Evolutionary conservation across 495 filamentous ascomycete genomes (phyloP).

Genomic region (Hyaloscypha variabilis): DNA sequence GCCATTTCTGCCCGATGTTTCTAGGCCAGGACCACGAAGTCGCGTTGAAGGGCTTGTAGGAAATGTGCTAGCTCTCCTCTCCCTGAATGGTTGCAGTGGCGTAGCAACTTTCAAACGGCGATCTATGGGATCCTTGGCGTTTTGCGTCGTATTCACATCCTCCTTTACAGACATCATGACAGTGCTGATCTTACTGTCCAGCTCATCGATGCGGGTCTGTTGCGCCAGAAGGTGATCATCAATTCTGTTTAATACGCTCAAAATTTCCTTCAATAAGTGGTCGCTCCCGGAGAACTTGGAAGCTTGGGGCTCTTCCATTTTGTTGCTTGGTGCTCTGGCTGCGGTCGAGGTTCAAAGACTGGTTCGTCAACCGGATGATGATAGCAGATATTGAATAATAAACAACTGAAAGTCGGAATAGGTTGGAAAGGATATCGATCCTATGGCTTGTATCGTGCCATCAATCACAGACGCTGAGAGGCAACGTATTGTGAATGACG

Average conservation of each 20-base stretch:
- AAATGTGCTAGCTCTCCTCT: constrained; percentile 1
- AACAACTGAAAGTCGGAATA: neutral
- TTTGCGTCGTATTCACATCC: neutral
- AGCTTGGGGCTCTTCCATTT: neutral
- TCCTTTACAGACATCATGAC: neutral
- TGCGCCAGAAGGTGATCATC: constrained; percentile 12
- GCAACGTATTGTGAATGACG: neutral
- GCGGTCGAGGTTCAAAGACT: neutral
- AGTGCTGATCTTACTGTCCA: constrained; percentile 5
- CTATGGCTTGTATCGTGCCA: neutral
- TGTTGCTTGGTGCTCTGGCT: neutral
- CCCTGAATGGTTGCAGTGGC: neutral
- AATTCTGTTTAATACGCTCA: constrained; percentile 15
- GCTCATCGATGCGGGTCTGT: neutral
- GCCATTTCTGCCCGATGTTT: constrained; percentile 1
- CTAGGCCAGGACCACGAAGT: neutral
- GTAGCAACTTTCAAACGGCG: neutral
- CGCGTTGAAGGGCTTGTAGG: neutral
- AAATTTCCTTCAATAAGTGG: constrained; percentile 12
- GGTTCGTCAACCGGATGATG: neutral
- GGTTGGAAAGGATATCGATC: neutral
- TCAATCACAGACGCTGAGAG: neutral
- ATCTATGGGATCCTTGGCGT: neutral
- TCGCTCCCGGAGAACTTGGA: constrained; percentile 2
- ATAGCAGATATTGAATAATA: neutral